Evolutionary conservation across 345 rosid genomes (phyloP).

Genomic region (Melaleuca alternifolia): DNA sequence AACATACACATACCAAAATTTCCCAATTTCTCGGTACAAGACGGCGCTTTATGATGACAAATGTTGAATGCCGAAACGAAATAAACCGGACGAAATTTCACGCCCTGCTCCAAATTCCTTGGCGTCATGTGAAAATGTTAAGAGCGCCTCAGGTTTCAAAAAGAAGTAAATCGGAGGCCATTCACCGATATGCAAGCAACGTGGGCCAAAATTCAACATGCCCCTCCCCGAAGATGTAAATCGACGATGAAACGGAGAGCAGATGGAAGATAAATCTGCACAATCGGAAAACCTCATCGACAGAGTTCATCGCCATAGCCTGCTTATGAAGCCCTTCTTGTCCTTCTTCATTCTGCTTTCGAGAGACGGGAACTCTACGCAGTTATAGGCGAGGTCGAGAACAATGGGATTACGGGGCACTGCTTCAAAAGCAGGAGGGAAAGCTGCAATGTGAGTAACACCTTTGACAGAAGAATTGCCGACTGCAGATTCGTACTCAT

Average conservation of each 20-base stretch:
- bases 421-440: slow-evolving; percentile 71
- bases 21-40: not conserved
- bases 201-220: not conserved
- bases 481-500: slow-evolving; percentile 68
- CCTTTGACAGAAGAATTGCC: slow-evolving; percentile 55
- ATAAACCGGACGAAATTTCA: not conserved
- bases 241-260: not conserved
- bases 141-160: not conserved
- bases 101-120: not conserved
- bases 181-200: not conserved
- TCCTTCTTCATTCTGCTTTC: slow-evolving; percentile 83
- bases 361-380: slow-evolving; percentile 67
- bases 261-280: not conserved
- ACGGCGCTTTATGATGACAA: not conserved
- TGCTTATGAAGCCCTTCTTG: slow-evolving; percentile 62
- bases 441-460: slow-evolving; percentile 57
- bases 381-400: slow-evolving; percentile 65
- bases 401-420: slow-evolving; percentile 79
- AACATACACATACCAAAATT: not conserved
- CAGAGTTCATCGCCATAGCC: slow-evolving; percentile 51
- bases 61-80: not conserved
- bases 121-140: not conserved
- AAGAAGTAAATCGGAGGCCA: not conserved
- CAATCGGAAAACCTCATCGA: not conserved
- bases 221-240: not conserved